A percentile compares a stretch with the other conserved stretches of the same genome.
These are phyloP conservation scores for Entomophthora muscae DNA, from an alignment of 371 early-diverging fungal genomes.

Conservation along the genomic window DNA sequence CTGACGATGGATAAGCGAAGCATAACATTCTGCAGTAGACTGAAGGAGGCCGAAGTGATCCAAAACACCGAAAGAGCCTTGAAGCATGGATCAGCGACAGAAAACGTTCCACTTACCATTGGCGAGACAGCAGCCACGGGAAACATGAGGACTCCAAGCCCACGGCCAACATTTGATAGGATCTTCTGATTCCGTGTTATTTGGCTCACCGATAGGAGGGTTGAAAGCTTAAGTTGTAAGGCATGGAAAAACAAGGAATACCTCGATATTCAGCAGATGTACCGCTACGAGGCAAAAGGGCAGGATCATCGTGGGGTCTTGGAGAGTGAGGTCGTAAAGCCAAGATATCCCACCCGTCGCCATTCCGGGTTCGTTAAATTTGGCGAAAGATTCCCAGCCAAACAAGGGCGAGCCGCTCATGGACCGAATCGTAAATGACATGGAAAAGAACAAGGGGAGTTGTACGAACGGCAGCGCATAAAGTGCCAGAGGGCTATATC, in stretches of 20 bases:
- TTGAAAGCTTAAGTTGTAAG: not conserved
- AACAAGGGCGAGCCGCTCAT: not conserved
- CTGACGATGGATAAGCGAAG: not conserved
- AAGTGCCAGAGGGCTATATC: not conserved
- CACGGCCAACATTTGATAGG: not conserved
- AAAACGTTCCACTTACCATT: not conserved
- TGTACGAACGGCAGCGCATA: not conserved
- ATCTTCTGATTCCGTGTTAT: not conserved
- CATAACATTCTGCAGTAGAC: not conserved
- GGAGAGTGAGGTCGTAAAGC: not conserved
- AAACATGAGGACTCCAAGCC: not conserved
- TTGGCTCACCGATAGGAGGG: not conserved
- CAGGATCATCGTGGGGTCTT: not conserved
- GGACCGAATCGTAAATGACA: constrained; percentile 1
- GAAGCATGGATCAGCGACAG: not conserved
- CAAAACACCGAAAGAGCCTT: not conserved
- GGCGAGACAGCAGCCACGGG: not conserved
- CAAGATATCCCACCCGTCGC: not conserved
- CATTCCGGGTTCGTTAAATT: not conserved
- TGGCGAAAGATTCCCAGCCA: not conserved
- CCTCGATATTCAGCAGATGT: constrained; percentile 3
- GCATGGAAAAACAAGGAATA: not conserved
- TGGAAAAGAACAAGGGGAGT: not conserved
- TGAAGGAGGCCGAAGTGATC: not conserved
- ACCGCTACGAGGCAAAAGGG: not conserved